Evolutionary conservation across 23 red algal species (phyloP), one percentile per base, ranked within the genome.

Genomic region (Gracilaria gracilis): DNA sequence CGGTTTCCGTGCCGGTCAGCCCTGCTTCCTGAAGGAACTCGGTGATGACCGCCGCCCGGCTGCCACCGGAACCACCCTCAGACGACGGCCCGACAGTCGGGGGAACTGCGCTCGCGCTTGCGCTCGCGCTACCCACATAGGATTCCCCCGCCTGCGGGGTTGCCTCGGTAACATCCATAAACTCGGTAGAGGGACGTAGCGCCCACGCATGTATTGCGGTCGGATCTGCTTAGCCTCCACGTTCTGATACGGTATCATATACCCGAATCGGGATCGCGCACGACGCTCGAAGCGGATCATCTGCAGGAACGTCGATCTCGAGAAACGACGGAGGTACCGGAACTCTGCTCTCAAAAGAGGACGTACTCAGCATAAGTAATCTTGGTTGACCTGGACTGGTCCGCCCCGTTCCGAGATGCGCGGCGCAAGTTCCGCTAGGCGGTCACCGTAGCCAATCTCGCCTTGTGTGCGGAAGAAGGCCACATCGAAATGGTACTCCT

Each of bases 201-300:
- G 65, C 4, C 29, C 29, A 70, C 65, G 29, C 29, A 35, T 35
- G 7, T 70, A 6, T 15, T 31, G 3, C 3, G 65, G 29, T 31
- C 65, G 5, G 20, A 70, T 70, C 4, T 4, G 29, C 29, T 70
- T 28, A 2, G n/a, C 27, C 65, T 70, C 65, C 14, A 70, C 4
- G 27, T 70, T 70, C 29, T 70, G 65, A 19, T 70, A 70, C 29
- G 65, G 15, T 3, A 70, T 70, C 65, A 70, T 70, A 35, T 70
- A 19, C 32, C 65, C 29, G 36, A 70, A 70, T 19, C 35, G 65
- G 27, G 65, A 35, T 70, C 65, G 65, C 17, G 65, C 65, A 4
- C 29, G n/a, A 31, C 65, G 65, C 17, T 70, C 29, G 29, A 70
- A 70, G 27, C 29, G 13, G 65, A 70, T 70, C 2, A 36, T 70